phyloP scores from a whole-genome alignment of 179 eudicot genomes.

The Camellia oleifera region DNA sequence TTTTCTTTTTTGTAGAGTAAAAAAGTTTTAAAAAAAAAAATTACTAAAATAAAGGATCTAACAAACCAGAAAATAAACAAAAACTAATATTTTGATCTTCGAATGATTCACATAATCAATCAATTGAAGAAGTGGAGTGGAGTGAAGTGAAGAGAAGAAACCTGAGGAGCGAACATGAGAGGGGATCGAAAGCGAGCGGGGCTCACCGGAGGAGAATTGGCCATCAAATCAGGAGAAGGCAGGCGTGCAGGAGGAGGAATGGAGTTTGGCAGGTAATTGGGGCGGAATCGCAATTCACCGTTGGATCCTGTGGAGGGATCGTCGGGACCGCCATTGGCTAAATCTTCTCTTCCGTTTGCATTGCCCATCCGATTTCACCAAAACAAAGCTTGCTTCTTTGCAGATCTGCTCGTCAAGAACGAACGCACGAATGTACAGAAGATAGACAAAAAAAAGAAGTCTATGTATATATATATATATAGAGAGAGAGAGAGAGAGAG shows the following conservation, averaged over 20 bases:
- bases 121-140: neutral
- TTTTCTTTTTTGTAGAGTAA: no score
- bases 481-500: no score
- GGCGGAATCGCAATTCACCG: slow-evolving; percentile 10
- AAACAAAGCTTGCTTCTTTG: neutral
- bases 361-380: slow-evolving; percentile 39
- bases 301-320: slow-evolving; percentile 24
- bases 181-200: slow-evolving; percentile 50
- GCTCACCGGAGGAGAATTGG: slow-evolving; percentile 46
- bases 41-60: no score
- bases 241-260: slow-evolving; percentile 20
- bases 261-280: slow-evolving; percentile 7
- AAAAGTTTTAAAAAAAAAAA: no score
- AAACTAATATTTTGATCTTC: neutral
- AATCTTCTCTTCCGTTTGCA: slow-evolving; percentile 50
- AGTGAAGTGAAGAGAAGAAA: neutral
- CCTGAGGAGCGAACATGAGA: slow-evolving; percentile 61
- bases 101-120: neutral
- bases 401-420: no score
- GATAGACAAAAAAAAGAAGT: slow-evolving; percentile 17
- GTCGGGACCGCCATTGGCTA: slow-evolving; percentile 12
- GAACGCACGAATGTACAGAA: neutral
- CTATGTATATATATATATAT: no score
- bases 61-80: no score
- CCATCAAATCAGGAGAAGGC: slow-evolving; percentile 40